A percentile compares a stretch with the other conserved stretches of the same genome.
Conservation (phyloP, 148 eudicot species). For the Chenopodium formosanum region DNA sequence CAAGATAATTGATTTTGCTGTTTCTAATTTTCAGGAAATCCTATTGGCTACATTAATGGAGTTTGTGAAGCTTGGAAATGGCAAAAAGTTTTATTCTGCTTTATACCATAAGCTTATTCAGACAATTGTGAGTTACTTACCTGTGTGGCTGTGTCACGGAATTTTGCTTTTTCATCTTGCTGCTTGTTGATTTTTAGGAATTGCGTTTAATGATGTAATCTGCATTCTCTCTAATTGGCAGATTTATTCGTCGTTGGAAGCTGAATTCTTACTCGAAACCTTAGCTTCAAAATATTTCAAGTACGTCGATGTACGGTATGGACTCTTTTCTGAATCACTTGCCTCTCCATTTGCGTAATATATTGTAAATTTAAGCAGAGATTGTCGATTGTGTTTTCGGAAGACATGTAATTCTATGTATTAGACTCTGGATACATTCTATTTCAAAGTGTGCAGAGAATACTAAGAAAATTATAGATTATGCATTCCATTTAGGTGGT, state of each 20-base stretch:
- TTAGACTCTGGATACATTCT: not conserved
- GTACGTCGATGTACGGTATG: conserved; percentile 88
- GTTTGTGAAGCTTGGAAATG: conserved; percentile 77
- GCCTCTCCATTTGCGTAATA: not conserved
- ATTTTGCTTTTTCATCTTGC: not conserved
- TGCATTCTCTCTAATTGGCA: conserved; percentile 28
- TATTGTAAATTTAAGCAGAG: too few relatives aligned
- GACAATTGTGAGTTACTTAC: conserved; percentile 51
- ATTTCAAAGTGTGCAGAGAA: not conserved
- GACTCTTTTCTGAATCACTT: conserved; percentile 21
- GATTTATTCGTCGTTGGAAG: conserved; percentile 49
- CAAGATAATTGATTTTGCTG: not conserved
- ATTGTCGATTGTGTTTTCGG: not conserved
- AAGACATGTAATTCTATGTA: not conserved
- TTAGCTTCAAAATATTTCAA: conserved; percentile 72
- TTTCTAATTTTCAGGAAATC: conserved; percentile 52
- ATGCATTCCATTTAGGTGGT: not conserved
- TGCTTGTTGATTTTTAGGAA: not conserved
- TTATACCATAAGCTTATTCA: conserved; percentile 64
- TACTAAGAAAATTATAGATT: not conserved
- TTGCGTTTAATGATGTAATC: conserved; percentile 6
- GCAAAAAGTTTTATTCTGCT: conserved; percentile 69
- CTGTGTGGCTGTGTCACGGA: not conserved
- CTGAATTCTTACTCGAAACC: conserved; percentile 57
- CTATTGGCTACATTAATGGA: conserved; percentile 84